Percentiles rank a stretch among this genome's conserved stretches.
phyloP scores from a whole-genome alignment of 1,284 basidiomycete species.

The Lignosus rhinocerotis region DNA sequence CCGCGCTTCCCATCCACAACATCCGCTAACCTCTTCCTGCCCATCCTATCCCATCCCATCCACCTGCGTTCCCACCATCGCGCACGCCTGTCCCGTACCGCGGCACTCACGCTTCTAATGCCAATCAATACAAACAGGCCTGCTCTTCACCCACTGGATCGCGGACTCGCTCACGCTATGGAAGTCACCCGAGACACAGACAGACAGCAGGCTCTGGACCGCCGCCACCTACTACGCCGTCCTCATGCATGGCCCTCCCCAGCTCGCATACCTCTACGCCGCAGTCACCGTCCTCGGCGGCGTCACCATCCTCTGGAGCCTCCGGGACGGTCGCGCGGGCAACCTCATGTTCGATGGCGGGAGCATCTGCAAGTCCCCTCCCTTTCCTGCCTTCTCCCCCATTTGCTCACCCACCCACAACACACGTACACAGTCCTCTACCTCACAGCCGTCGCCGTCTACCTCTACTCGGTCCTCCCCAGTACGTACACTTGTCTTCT shows the following conservation, averaged over 20 bases:
- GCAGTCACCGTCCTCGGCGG: conserved; percentile 59
- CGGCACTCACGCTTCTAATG: neutral
- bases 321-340: conserved; percentile 71
- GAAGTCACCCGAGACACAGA: conserved; percentile 68
- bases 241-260: conserved; percentile 61
- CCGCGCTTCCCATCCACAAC: conserved; percentile 8
- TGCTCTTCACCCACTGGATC: conserved; percentile 84
- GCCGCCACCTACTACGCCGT: conserved; percentile 78
- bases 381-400: conserved; percentile 2
- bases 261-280: conserved; percentile 55
- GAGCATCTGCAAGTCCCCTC: conserved; percentile 65
- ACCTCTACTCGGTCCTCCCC: conserved; percentile 71
- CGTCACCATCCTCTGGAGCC: conserved; percentile 70
- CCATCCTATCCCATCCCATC: neutral
- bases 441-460: conserved; percentile 64
- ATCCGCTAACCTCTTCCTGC: conserved; percentile 11
- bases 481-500: conserved; percentile 48
- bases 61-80: conserved; percentile 8
- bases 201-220: conserved; percentile 76
- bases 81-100: conserved; percentile 1
- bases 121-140: conserved; percentile 44
- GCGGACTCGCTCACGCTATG: conserved; percentile 82
- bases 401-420: conserved; percentile 1
- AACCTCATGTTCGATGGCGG: conserved; percentile 88
- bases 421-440: conserved; percentile 60